Evolutionary conservation across 805 yeast genomes (phyloP).

Genomic region (Wickerhamomyces canadensis): DNA sequence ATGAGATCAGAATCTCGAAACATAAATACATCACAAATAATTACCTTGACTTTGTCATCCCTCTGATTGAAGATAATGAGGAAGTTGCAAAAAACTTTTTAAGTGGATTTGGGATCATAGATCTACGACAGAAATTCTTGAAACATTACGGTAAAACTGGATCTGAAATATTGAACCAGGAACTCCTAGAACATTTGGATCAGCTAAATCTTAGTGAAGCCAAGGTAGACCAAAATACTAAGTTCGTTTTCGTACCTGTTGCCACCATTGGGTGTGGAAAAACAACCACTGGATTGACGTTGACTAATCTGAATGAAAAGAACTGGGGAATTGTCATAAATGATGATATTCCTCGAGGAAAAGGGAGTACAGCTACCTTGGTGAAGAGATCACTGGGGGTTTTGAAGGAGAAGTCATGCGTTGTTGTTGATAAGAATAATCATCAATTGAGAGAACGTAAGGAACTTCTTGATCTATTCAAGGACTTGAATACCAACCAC

Average conservation of each 20-base stretch:
- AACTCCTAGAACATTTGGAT: conserved; percentile 30
- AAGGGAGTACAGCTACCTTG: conserved; percentile 41
- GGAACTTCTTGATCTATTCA: conserved; percentile 53
- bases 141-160: conserved; percentile 50
- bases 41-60: conserved; percentile 63
- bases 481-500: conserved; percentile 33
- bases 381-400: conserved; percentile 40
- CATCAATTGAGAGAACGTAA: conserved; percentile 65
- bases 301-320: conserved; percentile 45
- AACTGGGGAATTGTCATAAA: conserved; percentile 76
- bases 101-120: conserved; percentile 67
- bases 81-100: conserved; percentile 39
- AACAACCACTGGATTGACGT: conserved; percentile 69
- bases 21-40: conserved; percentile 58
- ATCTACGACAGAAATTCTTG: conserved; percentile 62
- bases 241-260: conserved; percentile 70
- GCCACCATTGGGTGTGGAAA: conserved; percentile 96
- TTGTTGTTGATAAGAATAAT: conserved; percentile 80
- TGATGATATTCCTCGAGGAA: conserved; percentile 55
- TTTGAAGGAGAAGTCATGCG: conserved; percentile 39
- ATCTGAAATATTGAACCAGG: conserved; percentile 47
- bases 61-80: conserved; percentile 46
- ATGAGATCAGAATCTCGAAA: conserved; percentile 36
- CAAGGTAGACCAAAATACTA: conserved; percentile 33
- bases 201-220: conserved; percentile 32